Conservation (phyloP, 768 basidiomycete genomes). For the Trametes sanguinea region DNA sequence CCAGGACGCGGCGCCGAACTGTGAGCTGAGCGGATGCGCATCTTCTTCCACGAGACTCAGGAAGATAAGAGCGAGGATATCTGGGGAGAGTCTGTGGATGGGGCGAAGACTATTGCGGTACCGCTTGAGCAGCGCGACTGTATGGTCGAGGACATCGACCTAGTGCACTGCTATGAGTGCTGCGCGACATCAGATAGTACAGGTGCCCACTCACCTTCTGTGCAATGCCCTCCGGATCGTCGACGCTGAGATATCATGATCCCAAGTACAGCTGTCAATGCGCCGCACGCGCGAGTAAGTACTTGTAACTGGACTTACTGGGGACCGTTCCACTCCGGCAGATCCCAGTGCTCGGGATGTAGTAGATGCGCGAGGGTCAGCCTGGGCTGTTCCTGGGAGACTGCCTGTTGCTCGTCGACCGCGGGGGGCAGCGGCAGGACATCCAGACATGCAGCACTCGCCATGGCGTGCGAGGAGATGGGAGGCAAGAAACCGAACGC, state of each 20-base stretch:
- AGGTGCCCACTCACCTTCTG: constrained; percentile 17
- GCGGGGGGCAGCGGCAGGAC: not conserved
- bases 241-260: not conserved
- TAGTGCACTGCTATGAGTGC: constrained; percentile 1
- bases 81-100: constrained; percentile 27
- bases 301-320: constrained; percentile 15
- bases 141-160: constrained; percentile 28
- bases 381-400: not conserved
- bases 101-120: constrained; percentile 33
- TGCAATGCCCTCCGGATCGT: constrained; percentile 10
- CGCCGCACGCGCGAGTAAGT: not conserved
- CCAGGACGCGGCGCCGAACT: constrained; percentile 29
- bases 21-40: constrained; percentile 19
- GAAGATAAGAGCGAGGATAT: constrained; percentile 31
- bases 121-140: constrained; percentile 29
- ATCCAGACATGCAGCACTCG: not conserved
- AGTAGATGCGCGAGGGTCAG: constrained; percentile 27
- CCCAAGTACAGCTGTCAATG: not conserved
- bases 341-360: constrained; percentile 27
- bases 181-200: not conserved
- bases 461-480: constrained; percentile 4
- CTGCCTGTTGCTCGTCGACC: not conserved
- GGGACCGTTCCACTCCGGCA: constrained; percentile 28
- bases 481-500: constrained; percentile 4
- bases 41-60: constrained; percentile 20